These are phyloP conservation scores for Aspergillus sparsus DNA, from an alignment of 495 filamentous ascomycete genomes.

Conservation along the genomic window DNA sequence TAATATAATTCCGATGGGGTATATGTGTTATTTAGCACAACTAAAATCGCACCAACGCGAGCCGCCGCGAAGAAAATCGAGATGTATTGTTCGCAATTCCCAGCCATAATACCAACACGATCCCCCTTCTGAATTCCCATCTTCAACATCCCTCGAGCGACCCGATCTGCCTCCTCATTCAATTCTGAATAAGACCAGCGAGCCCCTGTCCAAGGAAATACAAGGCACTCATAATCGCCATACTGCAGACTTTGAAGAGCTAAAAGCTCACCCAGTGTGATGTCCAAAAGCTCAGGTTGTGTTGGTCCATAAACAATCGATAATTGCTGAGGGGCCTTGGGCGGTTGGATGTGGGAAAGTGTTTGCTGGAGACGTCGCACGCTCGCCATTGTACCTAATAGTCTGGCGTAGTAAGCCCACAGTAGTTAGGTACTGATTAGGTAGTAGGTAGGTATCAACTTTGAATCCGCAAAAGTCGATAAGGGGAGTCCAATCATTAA, in stretches of 20 bases:
- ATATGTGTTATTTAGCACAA: slow-evolving; percentile 73
- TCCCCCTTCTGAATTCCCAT: slow-evolving; percentile 64
- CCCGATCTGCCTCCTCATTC: slow-evolving; percentile 57
- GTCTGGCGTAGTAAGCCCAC: neutral
- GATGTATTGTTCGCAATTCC: slow-evolving; percentile 71
- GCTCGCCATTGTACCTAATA: slow-evolving; percentile 29
- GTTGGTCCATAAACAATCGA: slow-evolving; percentile 62
- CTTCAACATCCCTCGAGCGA: slow-evolving; percentile 59
- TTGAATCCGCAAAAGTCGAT: slow-evolving; percentile 5
- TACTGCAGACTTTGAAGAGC: slow-evolving; percentile 63
- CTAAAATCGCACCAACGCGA: slow-evolving; percentile 64
- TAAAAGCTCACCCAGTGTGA: slow-evolving; percentile 63
- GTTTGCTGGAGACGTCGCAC: slow-evolving; percentile 44
- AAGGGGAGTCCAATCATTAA: slow-evolving; percentile 16
- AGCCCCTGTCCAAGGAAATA: slow-evolving; percentile 66
- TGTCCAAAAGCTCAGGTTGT: slow-evolving; percentile 58
- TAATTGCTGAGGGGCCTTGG: slow-evolving; percentile 24
- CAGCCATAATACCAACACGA: slow-evolving; percentile 68
- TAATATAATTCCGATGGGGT: slow-evolving; percentile 63
- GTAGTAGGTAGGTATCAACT: neutral
- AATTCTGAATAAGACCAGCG: slow-evolving; percentile 67
- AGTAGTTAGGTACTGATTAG: too few species aligned
- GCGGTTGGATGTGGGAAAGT: slow-evolving; percentile 36
- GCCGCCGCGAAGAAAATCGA: slow-evolving; percentile 68
- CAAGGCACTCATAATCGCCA: slow-evolving; percentile 58